Base-by-base conservation (phyloP, 2,329 filamentous ascomycete species). In the Trichoderma pleuroti region DNA sequence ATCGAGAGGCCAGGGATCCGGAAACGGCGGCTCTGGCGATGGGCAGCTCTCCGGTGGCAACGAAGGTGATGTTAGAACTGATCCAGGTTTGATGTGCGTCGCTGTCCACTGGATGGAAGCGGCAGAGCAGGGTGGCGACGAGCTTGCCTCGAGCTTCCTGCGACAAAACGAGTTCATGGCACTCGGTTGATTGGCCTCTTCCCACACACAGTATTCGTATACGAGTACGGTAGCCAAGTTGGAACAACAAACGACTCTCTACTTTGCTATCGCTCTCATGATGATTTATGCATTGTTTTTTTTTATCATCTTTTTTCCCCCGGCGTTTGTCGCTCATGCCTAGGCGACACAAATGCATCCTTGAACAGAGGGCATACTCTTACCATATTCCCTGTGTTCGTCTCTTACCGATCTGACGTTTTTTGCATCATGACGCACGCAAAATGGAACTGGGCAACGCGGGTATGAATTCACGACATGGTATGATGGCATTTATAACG, bases 81-180 rank as follows among this genome's bases (percentile, higher is more conserved):
- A 98, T 79, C 93, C 93, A 2, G 91, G 91, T 68, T 90, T 94
- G 54, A 96, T 98, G 92, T 98, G 94, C 76, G 89, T 97, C 70
- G 95, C 95, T 11, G 90, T 97, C 81, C 95, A 98, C 84, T 98
- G 95, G 94, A 98, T 98, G 94, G 93, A 95, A 82, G 86, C 93
- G 74, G 94, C 93, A 46, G 92, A 93, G 75, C 87, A 88, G 68
- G 94, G 94, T n/a, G 94, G 94, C 1, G 95, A 98, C 79, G 88
- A 92, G 77, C 84, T 97, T 75, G 95, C 95, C 24, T 91, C 89
- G 78, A 92, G 91, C 79, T 94, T 95, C 81, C 83, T 98, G 80
- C 87, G 91, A 73, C 93, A 97, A 82, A 84, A 86, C 73, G 84
- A 85, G 76, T 80, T 81, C 62, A 79, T 78, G 79, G 78, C 77